phyloP scores from a whole-genome alignment of 2,329 filamentous ascomycete species.

The Colletotrichum lentis region DNA sequence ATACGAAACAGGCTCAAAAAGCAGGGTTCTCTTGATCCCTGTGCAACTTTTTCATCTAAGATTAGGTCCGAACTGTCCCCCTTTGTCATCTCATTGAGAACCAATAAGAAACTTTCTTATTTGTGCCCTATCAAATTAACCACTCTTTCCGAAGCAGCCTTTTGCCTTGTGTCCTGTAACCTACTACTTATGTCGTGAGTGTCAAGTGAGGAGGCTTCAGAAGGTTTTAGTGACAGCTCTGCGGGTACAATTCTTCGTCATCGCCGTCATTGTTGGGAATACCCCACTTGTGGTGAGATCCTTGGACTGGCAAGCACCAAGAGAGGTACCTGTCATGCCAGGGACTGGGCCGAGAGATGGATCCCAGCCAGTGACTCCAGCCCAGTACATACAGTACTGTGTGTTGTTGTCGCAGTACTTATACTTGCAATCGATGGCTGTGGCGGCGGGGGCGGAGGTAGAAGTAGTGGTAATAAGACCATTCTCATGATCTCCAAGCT shows the following conservation, averaged over 20 bases:
- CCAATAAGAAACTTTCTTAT: background rate
- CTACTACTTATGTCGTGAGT: too few relatives aligned
- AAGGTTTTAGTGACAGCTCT: background rate
- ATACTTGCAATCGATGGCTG: constrained; percentile 46
- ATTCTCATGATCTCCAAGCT: background rate
- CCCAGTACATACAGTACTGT: constrained; percentile 53
- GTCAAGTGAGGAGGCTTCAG: background rate
- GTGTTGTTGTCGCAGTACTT: constrained; percentile 38
- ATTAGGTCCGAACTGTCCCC: too few relatives aligned
- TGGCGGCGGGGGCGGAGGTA: background rate
- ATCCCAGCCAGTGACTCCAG: constrained; percentile 49
- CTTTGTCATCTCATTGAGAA: background rate
- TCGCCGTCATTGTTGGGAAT: background rate
- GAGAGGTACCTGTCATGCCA: constrained; percentile 47
- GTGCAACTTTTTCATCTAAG: background rate
- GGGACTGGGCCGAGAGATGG: constrained; percentile 47
- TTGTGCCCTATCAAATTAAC: background rate
- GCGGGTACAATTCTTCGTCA: background rate
- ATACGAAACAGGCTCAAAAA: background rate
- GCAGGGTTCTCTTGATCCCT: background rate
- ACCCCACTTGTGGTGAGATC: background rate
- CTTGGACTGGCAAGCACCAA: constrained; percentile 45
- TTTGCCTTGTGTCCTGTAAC: too few relatives aligned
- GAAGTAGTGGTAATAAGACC: constrained; percentile 17
- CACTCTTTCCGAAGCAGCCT: background rate